Base-by-base conservation (phyloP, 2,329 filamentous ascomycete genomes). In the Cytospora leucostoma region DNA sequence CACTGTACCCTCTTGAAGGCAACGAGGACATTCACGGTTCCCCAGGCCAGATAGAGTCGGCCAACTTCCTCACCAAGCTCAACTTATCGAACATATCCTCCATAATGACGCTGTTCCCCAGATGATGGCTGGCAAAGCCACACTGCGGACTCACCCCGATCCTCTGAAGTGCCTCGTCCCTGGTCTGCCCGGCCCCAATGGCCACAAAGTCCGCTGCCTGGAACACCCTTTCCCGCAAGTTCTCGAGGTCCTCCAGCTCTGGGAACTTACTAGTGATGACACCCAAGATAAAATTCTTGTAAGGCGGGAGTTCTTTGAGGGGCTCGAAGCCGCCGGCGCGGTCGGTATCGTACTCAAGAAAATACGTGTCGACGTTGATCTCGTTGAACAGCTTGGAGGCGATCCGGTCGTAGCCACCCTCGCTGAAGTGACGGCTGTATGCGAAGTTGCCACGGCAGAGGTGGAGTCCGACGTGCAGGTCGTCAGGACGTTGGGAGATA, bases 21-120 rank as follows among this genome's bases (percentile, higher is more conserved):
- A 7, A 44, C 7, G 40, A 8, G 40, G 40, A 52, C 12, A 7
- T 44, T 70, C 55, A 72, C 3, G 71, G 69, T 66, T 72, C 67
- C 10, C 68, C 67, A 1, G 70, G 68, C 89, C 89, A 92, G 47
- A 92, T 80, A 62, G 85, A 82, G 69, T 87, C 81, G 6, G 88
- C 88, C 68, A 92, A 82, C 57, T 84, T 80, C 64, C 86, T 82
- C 37, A 91, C 88, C 63, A 92, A 77, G 76, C 85, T 82, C 70
- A 92, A 74, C 79, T 91, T 92, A 70, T 82, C 84, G 74, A 86
- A 81, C 88, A 91, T 91, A 69, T 87, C 88, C 40, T 88, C 82
- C 70, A 83, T 82, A 1, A 83, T 84, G 69, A 91, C 82, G 44
- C 83, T 80, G 71, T 92, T 90, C 1, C 88, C 89, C 67, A 88